Evolutionary conservation across 192 early-diverging fungal species (phyloP).

Genomic region (Coemansia reversa): DNA sequence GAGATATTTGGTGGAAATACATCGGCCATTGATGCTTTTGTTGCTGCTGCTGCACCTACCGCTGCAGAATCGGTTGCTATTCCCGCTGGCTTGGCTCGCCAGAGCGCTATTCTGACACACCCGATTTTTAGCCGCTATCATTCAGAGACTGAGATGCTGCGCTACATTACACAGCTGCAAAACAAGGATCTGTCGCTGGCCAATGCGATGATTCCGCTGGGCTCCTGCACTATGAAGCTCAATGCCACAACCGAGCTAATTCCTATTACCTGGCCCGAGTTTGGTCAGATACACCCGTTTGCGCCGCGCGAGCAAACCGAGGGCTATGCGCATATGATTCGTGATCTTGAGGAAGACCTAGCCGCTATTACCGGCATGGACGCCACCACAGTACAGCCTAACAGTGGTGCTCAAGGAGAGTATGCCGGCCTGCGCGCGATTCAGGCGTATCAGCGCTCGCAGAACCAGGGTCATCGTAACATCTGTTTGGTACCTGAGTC

Average conservation of each 20-base stretch:
- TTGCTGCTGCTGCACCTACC: conserved; percentile 53
- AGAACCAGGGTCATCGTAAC: conserved; percentile 81
- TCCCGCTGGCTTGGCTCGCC: conserved; percentile 67
- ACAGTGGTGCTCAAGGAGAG: conserved; percentile 99
- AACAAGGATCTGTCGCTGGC: conserved; percentile 98
- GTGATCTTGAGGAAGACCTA: conserved; percentile 87
- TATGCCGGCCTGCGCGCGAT: conserved; percentile 96
- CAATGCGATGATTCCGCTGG: conserved; percentile 98
- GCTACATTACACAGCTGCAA: conserved; percentile 93
- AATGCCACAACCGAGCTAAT: conserved; percentile 99
- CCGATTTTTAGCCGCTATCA: conserved; percentile 94
- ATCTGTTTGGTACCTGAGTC: conserved; percentile 97
- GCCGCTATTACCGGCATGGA: conserved; percentile 93
- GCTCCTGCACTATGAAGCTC: conserved; percentile 99
- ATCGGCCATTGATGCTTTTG: conserved; percentile 52
- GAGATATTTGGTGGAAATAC: conserved; percentile 74
- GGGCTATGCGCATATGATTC: conserved; percentile 87
- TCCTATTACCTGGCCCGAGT: conserved; percentile 99
- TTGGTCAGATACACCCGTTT: conserved; percentile 94
- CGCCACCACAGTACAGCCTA: conserved; percentile 92
- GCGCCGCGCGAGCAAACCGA: conserved; percentile 91
- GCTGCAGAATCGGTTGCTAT: conserved; percentile 55
- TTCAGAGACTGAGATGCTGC: conserved; percentile 98
- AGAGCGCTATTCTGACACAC: conserved; percentile 80
- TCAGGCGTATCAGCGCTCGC: conserved; percentile 85